Evolutionary conservation across 1,139 yeast species (phyloP), one percentile per base, ranked within the genome.

Genomic region (Candida pseudoviswanathii): DNA sequence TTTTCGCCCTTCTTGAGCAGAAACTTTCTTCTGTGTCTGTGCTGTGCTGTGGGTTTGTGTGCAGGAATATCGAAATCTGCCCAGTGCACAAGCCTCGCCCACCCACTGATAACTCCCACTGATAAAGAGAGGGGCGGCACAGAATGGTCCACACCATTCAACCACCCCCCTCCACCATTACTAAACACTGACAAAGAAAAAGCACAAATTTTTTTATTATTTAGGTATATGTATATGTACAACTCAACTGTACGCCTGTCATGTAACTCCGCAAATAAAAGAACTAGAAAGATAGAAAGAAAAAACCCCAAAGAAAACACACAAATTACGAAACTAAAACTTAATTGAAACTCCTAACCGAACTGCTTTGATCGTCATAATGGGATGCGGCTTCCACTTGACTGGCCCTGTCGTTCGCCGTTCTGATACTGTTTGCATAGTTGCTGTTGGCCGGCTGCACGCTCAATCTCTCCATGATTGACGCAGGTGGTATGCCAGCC

Each of bases 401-500:
- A 51, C 68, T 66, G 4, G 63, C 60, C 45, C 71, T 52, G 24
- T 42, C 44, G 26, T 42, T 42, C 2, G 47, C 55, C 9, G 58
- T 56, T 40, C 55, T 51, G 34, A 65, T 59, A 47, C 72, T 67
- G 21, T 58, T 60, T 5, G 73, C 69, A 47, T 67, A 66, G 3
- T 60, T 51, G 49, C 70, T 62, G 47, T 58, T 63, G 22, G 65
- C 71, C 4, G 72, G 72, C 31, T 66, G 67, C 21, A 70, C 70
- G 24, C 70, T 63, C 38, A 77, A 66, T 50, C 85, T 66, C 53
- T 81, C 86, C 70, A 82, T 67, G 8, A 82, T 81, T 52, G 85
- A 80, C 2, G 86, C 85, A 0, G 87, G 86, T 1, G 86, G 81
- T n/a, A 82, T 82, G 0, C 86, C 86, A 8, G 81, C 70, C 1